Conservation (phyloP, 352 stramenopile genomes). For the Phytophthora kernoviae region DNA sequence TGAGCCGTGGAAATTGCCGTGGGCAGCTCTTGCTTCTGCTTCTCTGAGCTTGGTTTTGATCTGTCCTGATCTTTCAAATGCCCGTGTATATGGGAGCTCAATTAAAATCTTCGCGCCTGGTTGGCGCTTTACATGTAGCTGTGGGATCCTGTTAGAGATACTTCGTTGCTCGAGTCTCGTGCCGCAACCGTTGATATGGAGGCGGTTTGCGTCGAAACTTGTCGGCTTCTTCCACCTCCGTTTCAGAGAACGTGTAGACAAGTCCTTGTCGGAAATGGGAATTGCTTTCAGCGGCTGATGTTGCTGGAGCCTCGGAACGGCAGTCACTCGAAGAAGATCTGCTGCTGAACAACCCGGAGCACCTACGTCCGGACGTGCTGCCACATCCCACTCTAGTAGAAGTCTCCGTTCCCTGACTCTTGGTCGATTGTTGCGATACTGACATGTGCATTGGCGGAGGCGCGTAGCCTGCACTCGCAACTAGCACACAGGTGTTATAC, state of each 20-base stretch:
- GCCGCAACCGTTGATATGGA: not conserved
- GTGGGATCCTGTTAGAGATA: not conserved
- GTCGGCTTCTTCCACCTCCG: not conserved
- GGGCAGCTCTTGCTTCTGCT: not conserved
- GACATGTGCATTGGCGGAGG: conserved; percentile 30
- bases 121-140: not conserved
- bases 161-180: not conserved
- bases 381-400: not conserved
- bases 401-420: conserved; percentile 7
- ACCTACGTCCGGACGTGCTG: conserved; percentile 2
- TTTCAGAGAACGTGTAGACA: conserved; percentile 14
- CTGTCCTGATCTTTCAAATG: conserved; percentile 4
- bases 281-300: conserved; percentile 4
- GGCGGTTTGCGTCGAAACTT: not conserved
- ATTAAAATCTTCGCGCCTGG: not conserved
- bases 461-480: conserved; percentile 28
- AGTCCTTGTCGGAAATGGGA: conserved; percentile 10
- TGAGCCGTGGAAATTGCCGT: conserved; percentile 5
- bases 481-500: conserved; percentile 46
- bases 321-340: conserved; percentile 5
- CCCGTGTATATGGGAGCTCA: conserved; percentile 4
- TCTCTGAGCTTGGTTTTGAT: not conserved
- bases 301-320: conserved; percentile 2
- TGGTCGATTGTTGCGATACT: conserved; percentile 18
- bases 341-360: conserved; percentile 7